Evolutionary conservation across 805 yeast genomes (phyloP).

Genomic region (Jamesozyma piceae): DNA sequence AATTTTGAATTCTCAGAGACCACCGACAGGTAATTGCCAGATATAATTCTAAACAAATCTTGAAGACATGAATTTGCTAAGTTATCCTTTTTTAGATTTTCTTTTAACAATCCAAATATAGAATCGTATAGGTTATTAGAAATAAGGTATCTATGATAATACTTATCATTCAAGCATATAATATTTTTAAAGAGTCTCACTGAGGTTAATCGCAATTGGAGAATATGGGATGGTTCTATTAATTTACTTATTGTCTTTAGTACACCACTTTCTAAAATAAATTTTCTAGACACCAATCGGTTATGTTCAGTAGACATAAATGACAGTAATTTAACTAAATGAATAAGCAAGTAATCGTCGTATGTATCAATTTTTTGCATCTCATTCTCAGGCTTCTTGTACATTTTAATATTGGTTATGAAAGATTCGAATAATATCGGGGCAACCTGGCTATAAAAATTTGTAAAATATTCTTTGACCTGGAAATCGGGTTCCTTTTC

Average conservation of each 20-base stretch:
- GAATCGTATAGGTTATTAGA: conserved; percentile 42
- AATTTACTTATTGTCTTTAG: conserved; percentile 47
- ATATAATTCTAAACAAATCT: conserved; percentile 49
- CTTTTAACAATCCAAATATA: conserved; percentile 42
- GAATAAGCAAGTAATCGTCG: conserved; percentile 41
- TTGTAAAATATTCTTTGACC: conserved; percentile 32
- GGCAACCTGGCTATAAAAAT: conserved; percentile 58
- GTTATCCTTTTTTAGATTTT: conserved; percentile 44
- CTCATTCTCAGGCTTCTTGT: background rate
- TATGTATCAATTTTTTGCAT: conserved; percentile 1
- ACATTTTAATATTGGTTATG: conserved; percentile 23
- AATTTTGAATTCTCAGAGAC: background rate
- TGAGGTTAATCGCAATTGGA: conserved; percentile 56
- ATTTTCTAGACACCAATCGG: conserved; percentile 45
- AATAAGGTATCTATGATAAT: conserved; percentile 48
- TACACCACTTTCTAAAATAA: conserved; percentile 51
- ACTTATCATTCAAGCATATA: conserved; percentile 52
- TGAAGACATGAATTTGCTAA: conserved; percentile 67
- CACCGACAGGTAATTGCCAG: conserved; percentile 12
- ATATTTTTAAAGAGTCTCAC: conserved; percentile 59
- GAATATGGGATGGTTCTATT: conserved; percentile 31
- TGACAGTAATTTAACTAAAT: conserved; percentile 60
- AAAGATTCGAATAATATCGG: conserved; percentile 45
- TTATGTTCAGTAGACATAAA: conserved; percentile 64
- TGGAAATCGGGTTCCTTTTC: conserved; percentile 15